These are phyloP conservation scores for Lactarius hatsudake DNA, from an alignment of 768 basidiomycete genomes.

Conservation along the genomic window DNA sequence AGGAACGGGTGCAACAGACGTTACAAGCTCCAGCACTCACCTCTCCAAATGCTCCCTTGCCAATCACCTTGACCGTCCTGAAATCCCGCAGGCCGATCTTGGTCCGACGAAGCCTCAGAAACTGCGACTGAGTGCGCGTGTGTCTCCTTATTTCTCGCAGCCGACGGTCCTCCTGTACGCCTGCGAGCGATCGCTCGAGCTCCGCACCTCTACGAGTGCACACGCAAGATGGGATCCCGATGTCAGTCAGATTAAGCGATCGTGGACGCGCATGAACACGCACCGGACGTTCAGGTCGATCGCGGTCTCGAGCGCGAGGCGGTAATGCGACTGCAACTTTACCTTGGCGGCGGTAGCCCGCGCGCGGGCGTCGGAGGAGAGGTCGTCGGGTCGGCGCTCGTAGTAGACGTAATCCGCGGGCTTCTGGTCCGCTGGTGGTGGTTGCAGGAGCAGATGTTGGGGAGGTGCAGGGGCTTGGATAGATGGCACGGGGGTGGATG, in stretches of 20 bases:
- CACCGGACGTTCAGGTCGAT: slow-evolving; percentile 92
- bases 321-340: slow-evolving; percentile 95
- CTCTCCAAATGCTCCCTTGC: slow-evolving; percentile 99
- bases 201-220: slow-evolving; percentile 69
- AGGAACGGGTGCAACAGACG: neutral
- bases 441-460: neutral
- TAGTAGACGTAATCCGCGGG: slow-evolving; percentile 89
- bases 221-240: neutral
- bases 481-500: neutral
- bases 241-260: neutral
- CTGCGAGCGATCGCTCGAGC: slow-evolving; percentile 74
- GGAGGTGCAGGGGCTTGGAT: neutral
- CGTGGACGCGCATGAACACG: slow-evolving; percentile 6
- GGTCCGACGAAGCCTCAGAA: slow-evolving; percentile 83
- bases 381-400: slow-evolving; percentile 69
- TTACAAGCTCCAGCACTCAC: slow-evolving; percentile 48
- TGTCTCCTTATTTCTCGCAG: slow-evolving; percentile 65
- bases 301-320: slow-evolving; percentile 93
- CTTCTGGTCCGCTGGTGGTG: slow-evolving; percentile 32
- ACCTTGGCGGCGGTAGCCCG: slow-evolving; percentile 89
- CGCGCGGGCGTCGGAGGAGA: slow-evolving; percentile 77
- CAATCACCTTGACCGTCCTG: slow-evolving; percentile 96
- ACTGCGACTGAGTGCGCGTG: slow-evolving; percentile 73
- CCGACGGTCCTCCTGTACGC: slow-evolving; percentile 79
- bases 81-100: slow-evolving; percentile 91